Evolutionary conservation across 306 rosid genomes (phyloP).

Genomic region (Fagus sylvatica): DNA sequence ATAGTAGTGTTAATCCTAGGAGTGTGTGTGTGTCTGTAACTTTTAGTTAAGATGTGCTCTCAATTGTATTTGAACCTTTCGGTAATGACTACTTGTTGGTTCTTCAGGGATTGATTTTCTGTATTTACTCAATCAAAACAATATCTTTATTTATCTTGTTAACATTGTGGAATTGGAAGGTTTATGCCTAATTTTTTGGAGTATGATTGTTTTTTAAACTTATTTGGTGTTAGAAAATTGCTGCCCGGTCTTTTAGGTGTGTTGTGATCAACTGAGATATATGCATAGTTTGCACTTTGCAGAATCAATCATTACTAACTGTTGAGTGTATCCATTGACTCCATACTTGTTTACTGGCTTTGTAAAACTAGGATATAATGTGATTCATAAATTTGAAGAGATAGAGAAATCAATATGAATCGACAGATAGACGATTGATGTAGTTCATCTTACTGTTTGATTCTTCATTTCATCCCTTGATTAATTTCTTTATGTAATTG

Average conservation of each 20-base stretch:
- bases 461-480: neutral
- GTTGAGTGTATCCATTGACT: too few species aligned
- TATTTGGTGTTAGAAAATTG: neutral
- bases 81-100: constrained; percentile 3
- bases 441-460: neutral
- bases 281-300: neutral
- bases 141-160: neutral
- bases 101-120: constrained; percentile 22
- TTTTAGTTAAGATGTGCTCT: neutral
- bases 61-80: neutral
- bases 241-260: neutral
- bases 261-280: neutral
- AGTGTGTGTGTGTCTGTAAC: neutral
- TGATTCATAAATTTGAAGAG: too few species aligned
- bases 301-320: neutral
- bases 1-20: constrained; percentile 2
- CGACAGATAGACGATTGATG: neutral
- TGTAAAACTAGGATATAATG: too few species aligned
- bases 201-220: neutral
- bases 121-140: neutral
- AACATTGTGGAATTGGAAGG: neutral
- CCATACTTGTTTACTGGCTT: too few species aligned
- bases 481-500: neutral
- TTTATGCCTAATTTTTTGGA: neutral
- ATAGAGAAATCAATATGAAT: neutral